Evolutionary conservation across 2,329 filamentous ascomycete species (phyloP).

Genomic region (Diaporthe ilicicola): DNA sequence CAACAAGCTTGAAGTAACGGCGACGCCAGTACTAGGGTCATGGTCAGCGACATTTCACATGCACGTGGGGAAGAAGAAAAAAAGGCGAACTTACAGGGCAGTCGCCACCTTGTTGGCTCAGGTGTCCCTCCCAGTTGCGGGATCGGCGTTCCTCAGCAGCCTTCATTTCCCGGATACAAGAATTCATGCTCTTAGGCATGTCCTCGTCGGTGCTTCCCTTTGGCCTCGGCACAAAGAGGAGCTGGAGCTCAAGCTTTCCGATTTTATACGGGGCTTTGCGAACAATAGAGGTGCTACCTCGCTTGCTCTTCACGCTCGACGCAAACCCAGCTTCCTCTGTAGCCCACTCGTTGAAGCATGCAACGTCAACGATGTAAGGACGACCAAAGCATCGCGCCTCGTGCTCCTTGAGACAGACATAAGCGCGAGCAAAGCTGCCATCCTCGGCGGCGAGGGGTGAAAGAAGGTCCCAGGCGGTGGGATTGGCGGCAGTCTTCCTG

Average conservation of each 20-base stretch:
- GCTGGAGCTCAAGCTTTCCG: slow-evolving; percentile 91
- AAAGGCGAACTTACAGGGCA: slow-evolving; percentile 81
- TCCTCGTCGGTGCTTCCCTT: slow-evolving; percentile 89
- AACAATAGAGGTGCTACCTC: slow-evolving; percentile 72
- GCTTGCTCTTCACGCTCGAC: slow-evolving; percentile 95
- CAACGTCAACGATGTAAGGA: slow-evolving; percentile 86
- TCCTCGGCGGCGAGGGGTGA: slow-evolving; percentile 88
- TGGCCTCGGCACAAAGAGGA: slow-evolving; percentile 93
- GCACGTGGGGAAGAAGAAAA: background rate
- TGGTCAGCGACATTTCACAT: slow-evolving; percentile 47
- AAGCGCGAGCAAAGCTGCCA: slow-evolving; percentile 92
- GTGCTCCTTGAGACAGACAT: slow-evolving; percentile 93
- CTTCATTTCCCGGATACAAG: slow-evolving; percentile 91
- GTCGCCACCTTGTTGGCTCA: slow-evolving; percentile 97
- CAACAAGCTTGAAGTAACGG: slow-evolving; percentile 93
- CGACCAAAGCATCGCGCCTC: slow-evolving; percentile 89
- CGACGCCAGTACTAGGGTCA: slow-evolving; percentile 87
- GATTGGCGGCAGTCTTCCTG: slow-evolving; percentile 68
- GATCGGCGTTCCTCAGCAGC: slow-evolving; percentile 84
- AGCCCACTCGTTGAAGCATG: slow-evolving; percentile 99
- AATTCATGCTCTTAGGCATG: slow-evolving; percentile 99
- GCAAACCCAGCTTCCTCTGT: slow-evolving; percentile 81
- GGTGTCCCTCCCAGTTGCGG: slow-evolving; percentile 83
- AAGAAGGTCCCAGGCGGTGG: slow-evolving; percentile 85
- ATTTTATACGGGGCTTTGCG: slow-evolving; percentile 95